Base-by-base conservation (phyloP, 176 grass and related monocot species). In the Carex littledalei region DNA sequence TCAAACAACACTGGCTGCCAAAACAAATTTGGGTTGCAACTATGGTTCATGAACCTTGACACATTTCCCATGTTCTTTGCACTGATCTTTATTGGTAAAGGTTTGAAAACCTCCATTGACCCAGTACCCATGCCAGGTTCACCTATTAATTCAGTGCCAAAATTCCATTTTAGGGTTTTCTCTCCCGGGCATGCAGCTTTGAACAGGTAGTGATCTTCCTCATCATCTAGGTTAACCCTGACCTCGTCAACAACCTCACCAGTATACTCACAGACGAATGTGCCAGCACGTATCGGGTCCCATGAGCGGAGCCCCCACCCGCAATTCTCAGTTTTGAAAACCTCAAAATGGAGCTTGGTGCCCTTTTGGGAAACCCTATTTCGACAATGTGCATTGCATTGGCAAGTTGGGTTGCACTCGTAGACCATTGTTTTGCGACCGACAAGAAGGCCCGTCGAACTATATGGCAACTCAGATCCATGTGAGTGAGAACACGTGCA, bases 261-360 rank as follows among this genome's bases (percentile, higher is more conserved):
- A 78, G 79, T 84, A 87, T 90, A 97, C 85, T 97, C 92, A 4
- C 95, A 97, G 78, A 97, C 86, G 61, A 94, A 97, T 84, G 95
- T 90, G 69, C 95, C 95, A 84, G 92, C 91, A 35, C 91, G 80
- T 79, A 97, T 93, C 59, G 92, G 87, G 29, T 94, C 92, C 95
- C 95, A 97, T 20, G 90, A 91, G 68, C 92, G 90, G 84, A 97
- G 95, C 56, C 92, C 95, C 95, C 95, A 97, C 57, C 95, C 95
- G 67, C 87, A 84, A 63, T 94, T 87, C 6, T n/a, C 57, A n/a
- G 95, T 97, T 81, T 86, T 97, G 20, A 97, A 97, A 74, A 97
- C 91, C 88, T 97, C 95, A 86, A 97, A 93, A 81, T 94, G 95
- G 63, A 91, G 73, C 59, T 85, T 91, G 78, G 88, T 75, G 75